These are phyloP conservation scores for Aspergillus udagawae DNA, from an alignment of 2,329 filamentous ascomycete species.

Conservation along the genomic window DNA sequence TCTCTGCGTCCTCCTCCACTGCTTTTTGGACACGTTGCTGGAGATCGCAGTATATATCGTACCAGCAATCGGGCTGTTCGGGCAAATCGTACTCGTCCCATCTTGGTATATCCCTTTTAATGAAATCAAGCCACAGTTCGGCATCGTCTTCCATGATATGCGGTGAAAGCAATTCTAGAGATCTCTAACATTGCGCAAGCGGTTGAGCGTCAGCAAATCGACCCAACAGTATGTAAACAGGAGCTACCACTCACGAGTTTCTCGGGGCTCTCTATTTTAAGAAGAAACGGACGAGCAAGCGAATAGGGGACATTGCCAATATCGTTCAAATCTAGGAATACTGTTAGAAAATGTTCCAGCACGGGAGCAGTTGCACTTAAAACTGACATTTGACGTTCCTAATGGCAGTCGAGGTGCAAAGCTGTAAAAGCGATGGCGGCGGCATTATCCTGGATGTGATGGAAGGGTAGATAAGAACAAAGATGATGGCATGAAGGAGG, in stretches of 20 bases:
- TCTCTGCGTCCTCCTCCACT: conserved; percentile 55
- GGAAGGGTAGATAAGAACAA: conserved; percentile 13
- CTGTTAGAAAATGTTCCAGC: neutral
- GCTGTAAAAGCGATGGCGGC: conserved; percentile 31
- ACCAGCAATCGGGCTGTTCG: conserved; percentile 67
- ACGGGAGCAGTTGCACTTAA: neutral
- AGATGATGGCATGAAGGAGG: conserved; percentile 11
- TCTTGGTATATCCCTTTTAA: conserved; percentile 69
- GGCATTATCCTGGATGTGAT: conserved; percentile 25
- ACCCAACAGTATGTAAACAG: neutral
- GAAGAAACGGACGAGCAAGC: conserved; percentile 63
- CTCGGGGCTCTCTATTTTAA: conserved; percentile 65
- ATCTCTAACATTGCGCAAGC: conserved; percentile 30
- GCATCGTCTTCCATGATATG: conserved; percentile 67
- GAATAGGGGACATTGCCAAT: conserved; percentile 69
- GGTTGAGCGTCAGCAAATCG: neutral
- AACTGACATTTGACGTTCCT: conserved; percentile 35
- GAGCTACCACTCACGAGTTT: conserved; percentile 58
- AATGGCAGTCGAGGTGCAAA: conserved; percentile 34
- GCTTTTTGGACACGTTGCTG: conserved; percentile 55
- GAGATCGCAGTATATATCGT: conserved; percentile 70
- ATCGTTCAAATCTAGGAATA: conserved; percentile 54
- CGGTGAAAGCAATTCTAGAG: conserved; percentile 70
- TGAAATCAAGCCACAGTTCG: conserved; percentile 75
- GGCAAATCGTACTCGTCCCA: conserved; percentile 65